Conservation (phyloP, 83 land plant genomes). For the Thuja plicata region DNA sequence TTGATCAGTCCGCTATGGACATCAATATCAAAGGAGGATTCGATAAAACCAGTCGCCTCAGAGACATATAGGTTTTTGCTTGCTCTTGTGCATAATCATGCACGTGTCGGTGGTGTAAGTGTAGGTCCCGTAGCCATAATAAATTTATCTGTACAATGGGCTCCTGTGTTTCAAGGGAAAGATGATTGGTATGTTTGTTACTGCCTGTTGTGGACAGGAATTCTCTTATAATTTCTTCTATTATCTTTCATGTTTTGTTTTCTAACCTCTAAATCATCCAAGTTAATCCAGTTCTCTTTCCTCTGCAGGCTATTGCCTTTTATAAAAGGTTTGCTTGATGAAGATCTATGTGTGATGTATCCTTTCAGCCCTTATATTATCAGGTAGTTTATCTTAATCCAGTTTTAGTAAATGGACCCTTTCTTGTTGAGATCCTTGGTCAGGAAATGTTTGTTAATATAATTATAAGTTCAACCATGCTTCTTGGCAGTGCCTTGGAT, state of each 20-base stretch:
- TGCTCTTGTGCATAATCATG: slow-evolving; percentile 12
- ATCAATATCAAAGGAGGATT: neutral
- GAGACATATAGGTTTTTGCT: neutral
- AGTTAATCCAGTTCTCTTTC: neutral
- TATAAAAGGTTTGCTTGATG: slow-evolving; percentile 17
- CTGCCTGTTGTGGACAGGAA: neutral
- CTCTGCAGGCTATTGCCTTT: slow-evolving; percentile 17
- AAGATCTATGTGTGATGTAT: neutral
- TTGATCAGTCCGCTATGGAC: neutral
- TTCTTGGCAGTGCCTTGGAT: slow-evolving; percentile 41
- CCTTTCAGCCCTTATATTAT: slow-evolving; percentile 15
- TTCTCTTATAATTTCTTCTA: neutral
- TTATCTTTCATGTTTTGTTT: neutral
- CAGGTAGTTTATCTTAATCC: neutral
- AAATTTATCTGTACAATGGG: slow-evolving; percentile 1
- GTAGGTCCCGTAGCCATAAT: neutral
- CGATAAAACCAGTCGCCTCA: neutral
- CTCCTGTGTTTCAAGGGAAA: neutral
- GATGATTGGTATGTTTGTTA: neutral
- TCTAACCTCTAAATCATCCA: neutral
- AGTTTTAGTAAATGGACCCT: neutral
- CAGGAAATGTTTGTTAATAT: neutral
- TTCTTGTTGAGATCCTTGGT: neutral
- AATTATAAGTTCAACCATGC: neutral
- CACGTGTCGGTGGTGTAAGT: slow-evolving; percentile 9